Conservation (phyloP, 169 alveolate species). For the Cryptosporidium ubiquitum region DNA sequence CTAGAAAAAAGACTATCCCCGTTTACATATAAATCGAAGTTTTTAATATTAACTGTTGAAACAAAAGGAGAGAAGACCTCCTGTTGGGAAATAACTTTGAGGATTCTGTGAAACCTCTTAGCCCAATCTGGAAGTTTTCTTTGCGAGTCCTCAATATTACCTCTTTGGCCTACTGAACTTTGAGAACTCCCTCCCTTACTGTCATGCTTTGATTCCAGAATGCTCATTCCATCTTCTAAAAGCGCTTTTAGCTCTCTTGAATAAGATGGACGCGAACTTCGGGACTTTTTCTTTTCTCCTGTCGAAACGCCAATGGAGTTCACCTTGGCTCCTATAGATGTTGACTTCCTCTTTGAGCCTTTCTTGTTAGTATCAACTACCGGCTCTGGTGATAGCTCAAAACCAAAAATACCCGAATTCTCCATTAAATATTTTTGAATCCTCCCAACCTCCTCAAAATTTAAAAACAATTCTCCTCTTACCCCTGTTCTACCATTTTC, state of each 20-base stretch:
- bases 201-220: slow-evolving; percentile 26
- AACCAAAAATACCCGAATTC: slow-evolving; percentile 47
- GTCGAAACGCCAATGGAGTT: neutral
- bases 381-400: slow-evolving; percentile 71
- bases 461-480: slow-evolving; percentile 57
- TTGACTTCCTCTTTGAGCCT: slow-evolving; percentile 5
- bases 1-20: neutral
- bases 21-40: slow-evolving; percentile 5
- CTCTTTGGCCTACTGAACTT: slow-evolving; percentile 22
- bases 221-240: slow-evolving; percentile 53
- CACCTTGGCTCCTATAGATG: neutral
- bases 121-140: slow-evolving; percentile 69
- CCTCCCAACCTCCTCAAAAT: slow-evolving; percentile 18
- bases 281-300: slow-evolving; percentile 33
- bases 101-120: slow-evolving; percentile 66
- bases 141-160: slow-evolving; percentile 8
- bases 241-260: slow-evolving; percentile 69
- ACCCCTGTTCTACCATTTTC: slow-evolving; percentile 53
- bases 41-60: slow-evolving; percentile 13
- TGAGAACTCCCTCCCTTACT: slow-evolving; percentile 14
- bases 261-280: slow-evolving; percentile 71
- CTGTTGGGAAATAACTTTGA: slow-evolving; percentile 53
- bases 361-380: neutral
- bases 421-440: slow-evolving; percentile 31
- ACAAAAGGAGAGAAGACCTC: slow-evolving; percentile 51